Base-by-base conservation (phyloP, 2,329 filamentous ascomycete species). In the Fusarium sp. region DNA sequence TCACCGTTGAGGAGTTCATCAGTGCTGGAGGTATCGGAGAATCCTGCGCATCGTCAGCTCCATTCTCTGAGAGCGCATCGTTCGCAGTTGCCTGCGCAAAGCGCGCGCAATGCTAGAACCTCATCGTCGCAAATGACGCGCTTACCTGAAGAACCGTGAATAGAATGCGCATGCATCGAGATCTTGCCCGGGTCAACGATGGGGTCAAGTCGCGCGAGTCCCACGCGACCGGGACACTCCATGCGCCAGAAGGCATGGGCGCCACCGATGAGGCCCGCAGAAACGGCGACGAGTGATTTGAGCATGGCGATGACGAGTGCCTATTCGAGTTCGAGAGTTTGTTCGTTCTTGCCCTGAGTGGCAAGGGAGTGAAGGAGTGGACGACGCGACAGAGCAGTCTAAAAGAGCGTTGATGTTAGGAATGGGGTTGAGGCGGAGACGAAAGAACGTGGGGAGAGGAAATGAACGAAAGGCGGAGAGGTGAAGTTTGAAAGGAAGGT, bases 241-340 rank as follows among this genome's bases (percentile, higher is more conserved):
- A 98, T 93, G 81, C 95, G 94, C 94, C 94, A 98, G 84, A 98
- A 98, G 69, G 93, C 95, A 76, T 88, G 80, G 56, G 86, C 87
- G 67, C 84, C 76, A 45, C 81, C 80, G 41, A 84, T 72, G 34
- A 85, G 78, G 75, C 80, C 80, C 50, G 78, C 80, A 20, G 81
- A 78, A 56, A 83, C 73, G 71, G 80, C 76, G 70, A 80, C 52
- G 39, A 81, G 62, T 41, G 78, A 78, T 72, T 81, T 83, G 75
- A 83, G 77, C 83, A 85, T 84, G 64, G 61, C 66, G 56, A 35
- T 73, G 72, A 41, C 61, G 62, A 67, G 61, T 41, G 58, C 66
- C 71, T 80, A 76, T 79, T 78, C 71, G 78, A 78, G 68, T 67
- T 79, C 73, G 45, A 73, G 56, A n/a, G 20, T 61, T 70, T 68